Evolutionary conservation across 305 asterid genomes (phyloP).

Genomic region (Fraxinus paxiana): DNA sequence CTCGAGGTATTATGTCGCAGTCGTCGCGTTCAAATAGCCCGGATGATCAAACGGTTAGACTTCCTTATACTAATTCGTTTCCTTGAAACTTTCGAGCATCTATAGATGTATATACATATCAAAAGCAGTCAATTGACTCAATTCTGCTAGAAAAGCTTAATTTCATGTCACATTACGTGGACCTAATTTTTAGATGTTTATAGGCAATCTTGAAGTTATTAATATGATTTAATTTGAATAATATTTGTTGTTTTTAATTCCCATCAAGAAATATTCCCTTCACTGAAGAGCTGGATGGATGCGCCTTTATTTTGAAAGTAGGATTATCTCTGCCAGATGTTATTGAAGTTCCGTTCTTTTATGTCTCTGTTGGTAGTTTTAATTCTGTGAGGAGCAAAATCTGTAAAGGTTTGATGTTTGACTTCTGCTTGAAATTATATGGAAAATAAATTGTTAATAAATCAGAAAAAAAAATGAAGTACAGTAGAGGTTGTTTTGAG

Average conservation of each 20-base stretch:
- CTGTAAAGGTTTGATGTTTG: not conserved
- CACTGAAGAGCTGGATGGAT: not conserved
- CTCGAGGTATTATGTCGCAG: slow-evolving; percentile 38
- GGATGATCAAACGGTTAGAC: slow-evolving; percentile 38
- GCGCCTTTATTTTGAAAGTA: not conserved
- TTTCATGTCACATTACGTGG: not conserved
- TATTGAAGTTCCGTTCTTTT: not conserved
- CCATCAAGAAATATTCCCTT: not conserved
- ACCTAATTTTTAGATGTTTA: not conserved
- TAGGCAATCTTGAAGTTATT: not conserved
- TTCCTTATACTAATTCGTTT: not conserved
- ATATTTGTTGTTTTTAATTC: not conserved
- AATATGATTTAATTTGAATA: not conserved
- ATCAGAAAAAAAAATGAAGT: not conserved
- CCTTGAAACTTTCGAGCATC: not conserved
- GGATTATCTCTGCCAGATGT: not conserved
- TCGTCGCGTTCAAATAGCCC: slow-evolving; percentile 46
- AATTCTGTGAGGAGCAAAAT: not conserved
- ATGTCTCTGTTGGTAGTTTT: not conserved
- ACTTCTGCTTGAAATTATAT: not conserved
- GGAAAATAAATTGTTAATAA: not conserved
- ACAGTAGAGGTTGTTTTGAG: not conserved
- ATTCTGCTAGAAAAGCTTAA: not conserved
- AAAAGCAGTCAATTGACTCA: not conserved
- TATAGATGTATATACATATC: not conserved